A percentile compares a stretch with the other conserved stretches of the same genome.
phyloP scores from a whole-genome alignment of 768 basidiomycete genomes.

The Russula griseocarnosa region DNA sequence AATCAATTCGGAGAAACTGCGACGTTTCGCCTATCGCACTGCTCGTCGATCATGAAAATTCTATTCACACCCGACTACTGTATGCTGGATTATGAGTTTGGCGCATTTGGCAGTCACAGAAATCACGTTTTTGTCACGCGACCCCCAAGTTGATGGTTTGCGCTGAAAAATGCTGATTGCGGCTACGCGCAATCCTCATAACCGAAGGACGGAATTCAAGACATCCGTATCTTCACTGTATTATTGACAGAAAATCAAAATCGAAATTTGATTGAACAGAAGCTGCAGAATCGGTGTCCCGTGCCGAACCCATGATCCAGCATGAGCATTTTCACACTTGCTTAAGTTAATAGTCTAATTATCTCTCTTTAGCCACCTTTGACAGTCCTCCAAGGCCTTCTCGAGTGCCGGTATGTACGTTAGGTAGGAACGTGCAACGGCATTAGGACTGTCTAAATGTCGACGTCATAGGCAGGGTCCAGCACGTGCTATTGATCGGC shows the following conservation, averaged over 20 bases:
- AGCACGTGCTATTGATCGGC: not conserved
- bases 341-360: not conserved
- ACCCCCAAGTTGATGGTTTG: not conserved
- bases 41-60: conserved; percentile 8
- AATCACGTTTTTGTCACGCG: not conserved
- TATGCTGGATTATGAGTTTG: not conserved
- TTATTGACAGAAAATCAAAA: not conserved
- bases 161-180: too few relatives aligned
- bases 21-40: not conserved
- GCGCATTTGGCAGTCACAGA: not conserved
- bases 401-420: not conserved
- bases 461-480: not conserved
- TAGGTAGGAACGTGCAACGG: not conserved
- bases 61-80: not conserved
- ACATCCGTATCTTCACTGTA: not conserved
- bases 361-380: not conserved
- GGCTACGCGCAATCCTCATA: not conserved
- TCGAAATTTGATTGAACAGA: not conserved
- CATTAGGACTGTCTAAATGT: not conserved
- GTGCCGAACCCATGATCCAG: not conserved
- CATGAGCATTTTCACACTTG: not conserved
- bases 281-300: not conserved
- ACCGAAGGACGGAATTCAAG: not conserved
- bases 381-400: not conserved
- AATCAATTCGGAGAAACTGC: not conserved